A percentile compares a stretch with the other conserved stretches of the same genome.
Conservation (phyloP, 208 protist genomes). For the Angomonas ambiguus region DNA sequence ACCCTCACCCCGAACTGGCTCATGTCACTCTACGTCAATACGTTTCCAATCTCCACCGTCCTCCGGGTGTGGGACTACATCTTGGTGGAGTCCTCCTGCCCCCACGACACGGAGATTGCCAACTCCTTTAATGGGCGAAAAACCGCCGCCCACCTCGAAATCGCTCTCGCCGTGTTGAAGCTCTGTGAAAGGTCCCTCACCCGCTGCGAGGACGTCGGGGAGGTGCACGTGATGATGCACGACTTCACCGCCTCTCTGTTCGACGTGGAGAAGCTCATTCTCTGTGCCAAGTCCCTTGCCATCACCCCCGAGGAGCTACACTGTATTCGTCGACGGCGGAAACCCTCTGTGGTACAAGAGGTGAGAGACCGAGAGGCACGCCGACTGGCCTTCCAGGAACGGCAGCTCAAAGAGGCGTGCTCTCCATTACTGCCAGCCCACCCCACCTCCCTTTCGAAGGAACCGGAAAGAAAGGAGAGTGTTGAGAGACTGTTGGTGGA, state of each 20-base stretch:
- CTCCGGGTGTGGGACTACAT: slow-evolving; percentile 68
- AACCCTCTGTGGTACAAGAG: slow-evolving; percentile 19
- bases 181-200: slow-evolving; percentile 28
- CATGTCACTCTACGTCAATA: slow-evolving; percentile 66
- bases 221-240: slow-evolving; percentile 30
- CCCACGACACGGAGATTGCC: too few species aligned
- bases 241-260: slow-evolving; percentile 25
- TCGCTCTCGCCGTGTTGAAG: slow-evolving; percentile 51
- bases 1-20: slow-evolving; percentile 57
- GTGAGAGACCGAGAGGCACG: slow-evolving; percentile 19
- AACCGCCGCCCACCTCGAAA: slow-evolving; percentile 36
- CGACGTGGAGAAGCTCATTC: slow-evolving; percentile 24
- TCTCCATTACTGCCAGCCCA: too few species aligned
- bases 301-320: neutral
- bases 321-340: slow-evolving; percentile 19
- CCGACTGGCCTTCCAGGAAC: neutral
- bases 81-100: slow-evolving; percentile 16
- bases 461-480: too few species aligned
- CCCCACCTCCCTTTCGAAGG: too few species aligned
- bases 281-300: slow-evolving; percentile 9
- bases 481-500: too few species aligned
- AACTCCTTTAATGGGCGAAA: slow-evolving; percentile 13
- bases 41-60: slow-evolving; percentile 46
- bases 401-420: neutral
- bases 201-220: slow-evolving; percentile 27